Evolutionary conservation across 306 rosid species (phyloP), one percentile per base, ranked within the genome.

Genomic region (Cicer yamashitae): DNA sequence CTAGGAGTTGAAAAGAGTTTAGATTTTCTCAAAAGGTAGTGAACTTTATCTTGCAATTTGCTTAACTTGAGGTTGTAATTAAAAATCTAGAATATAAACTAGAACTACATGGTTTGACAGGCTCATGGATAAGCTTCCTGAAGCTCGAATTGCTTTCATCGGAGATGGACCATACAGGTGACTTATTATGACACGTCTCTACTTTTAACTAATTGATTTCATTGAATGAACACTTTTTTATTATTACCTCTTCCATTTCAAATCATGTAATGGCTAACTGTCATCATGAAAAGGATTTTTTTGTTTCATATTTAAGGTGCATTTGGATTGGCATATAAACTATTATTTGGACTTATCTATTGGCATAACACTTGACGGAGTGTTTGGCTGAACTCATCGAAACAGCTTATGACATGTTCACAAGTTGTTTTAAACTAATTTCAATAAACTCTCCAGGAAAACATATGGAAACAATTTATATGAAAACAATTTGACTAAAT

Each of bases 161-260:
- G 99, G 99, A 72, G 99, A 96, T 78, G 99, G 99, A 8, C 99
- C 98, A 0, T 90, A 92, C 87, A 96, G 97, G 99, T 92, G 86
- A 77, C 67, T 22, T 61, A 7, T 60, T 61, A 70, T 62, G 78
- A 59, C 52, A 7, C 62, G 3, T 20, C 38, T 38, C 44, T 75
- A 14, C 46, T 47, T 64, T 17, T 44, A 65, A 45, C 59, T 7
- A 10, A 10, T 7, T 6, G 51, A 11, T 34, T 43, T 34, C 38
- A 41, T 1, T 22, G 65, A n/a, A 17, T 68, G 40, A 39, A 51
- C 17, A 51, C 8, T 47, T 14, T 14, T 11, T 34, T 51, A 15
- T 68, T 68, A 70, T 37, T 48, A 0, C 10, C 64, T 50, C 64
- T 46, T 7, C 65, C 64, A 17, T 14, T 39, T 14, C 56, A 6